These are phyloP conservation scores for Verticillium nubilum DNA, from an alignment of 2,329 filamentous ascomycete species.

Conservation along the genomic window DNA sequence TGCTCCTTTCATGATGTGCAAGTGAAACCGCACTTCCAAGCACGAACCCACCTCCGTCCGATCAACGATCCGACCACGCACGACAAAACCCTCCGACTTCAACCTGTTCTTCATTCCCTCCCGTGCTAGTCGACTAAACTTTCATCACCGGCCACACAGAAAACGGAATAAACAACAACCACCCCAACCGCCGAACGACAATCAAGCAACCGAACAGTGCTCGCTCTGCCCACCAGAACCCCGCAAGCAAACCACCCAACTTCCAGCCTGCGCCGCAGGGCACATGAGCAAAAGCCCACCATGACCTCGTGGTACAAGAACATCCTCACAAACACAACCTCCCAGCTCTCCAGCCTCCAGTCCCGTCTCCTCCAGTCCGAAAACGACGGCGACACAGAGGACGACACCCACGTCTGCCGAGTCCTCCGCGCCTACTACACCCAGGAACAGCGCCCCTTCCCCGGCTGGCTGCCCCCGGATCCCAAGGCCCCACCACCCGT, in stretches of 20 bases:
- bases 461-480: slow-evolving; percentile 83
- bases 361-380: slow-evolving; percentile 65
- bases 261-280: neutral
- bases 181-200: neutral
- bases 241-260: neutral
- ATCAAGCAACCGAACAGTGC: neutral
- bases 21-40: neutral
- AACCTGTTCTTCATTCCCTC: neutral
- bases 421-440: slow-evolving; percentile 89
- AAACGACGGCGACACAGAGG: slow-evolving; percentile 68
- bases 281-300: slow-evolving; percentile 15
- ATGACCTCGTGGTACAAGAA: slow-evolving; percentile 83
- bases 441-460: slow-evolving; percentile 77
- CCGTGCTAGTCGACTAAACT: slow-evolving; percentile 7
- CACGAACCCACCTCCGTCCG: neutral
- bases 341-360: slow-evolving; percentile 59
- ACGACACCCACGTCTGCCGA: slow-evolving; percentile 92
- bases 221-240: neutral
- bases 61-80: neutral
- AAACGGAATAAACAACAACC: no score
- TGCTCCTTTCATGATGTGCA: neutral
- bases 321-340: slow-evolving; percentile 59
- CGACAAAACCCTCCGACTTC: slow-evolving; percentile 4
- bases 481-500: slow-evolving; percentile 65
- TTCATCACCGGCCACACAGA: no score